Conservation (phyloP, 2,329 filamentous ascomycete species). For the Penicillium sp. region DNA sequence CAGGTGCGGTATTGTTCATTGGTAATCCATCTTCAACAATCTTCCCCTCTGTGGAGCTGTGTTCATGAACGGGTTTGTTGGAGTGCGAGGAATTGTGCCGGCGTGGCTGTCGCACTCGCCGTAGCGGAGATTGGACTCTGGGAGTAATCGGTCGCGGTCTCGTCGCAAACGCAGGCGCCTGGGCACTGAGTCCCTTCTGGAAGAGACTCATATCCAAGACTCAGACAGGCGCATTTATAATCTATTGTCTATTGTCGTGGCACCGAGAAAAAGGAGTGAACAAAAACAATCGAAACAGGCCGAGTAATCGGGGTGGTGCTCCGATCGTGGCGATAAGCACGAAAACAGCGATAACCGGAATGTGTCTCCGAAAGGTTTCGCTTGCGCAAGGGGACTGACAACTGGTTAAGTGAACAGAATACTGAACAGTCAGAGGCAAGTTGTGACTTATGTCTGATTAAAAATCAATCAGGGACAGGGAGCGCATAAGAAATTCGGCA, state of each 20-base stretch:
- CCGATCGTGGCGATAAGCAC: constrained; percentile 21
- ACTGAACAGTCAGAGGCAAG: neutral
- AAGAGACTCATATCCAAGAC: constrained; percentile 17
- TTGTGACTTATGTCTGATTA: constrained; percentile 8
- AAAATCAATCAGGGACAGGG: constrained; percentile 9
- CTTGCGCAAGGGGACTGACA: neutral
- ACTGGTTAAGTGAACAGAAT: neutral
- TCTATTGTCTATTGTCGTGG: neutral
- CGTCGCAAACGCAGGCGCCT: constrained; percentile 8
- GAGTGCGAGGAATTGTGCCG: constrained; percentile 17
- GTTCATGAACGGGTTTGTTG: constrained; percentile 10
- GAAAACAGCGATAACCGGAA: constrained; percentile 10
- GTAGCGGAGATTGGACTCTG: constrained; percentile 13
- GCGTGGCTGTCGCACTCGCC: constrained; percentile 18
- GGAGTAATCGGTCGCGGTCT: constrained; percentile 14
- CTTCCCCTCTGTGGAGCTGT: neutral
- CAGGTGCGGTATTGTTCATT: constrained; percentile 1
- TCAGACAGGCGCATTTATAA: constrained; percentile 4
- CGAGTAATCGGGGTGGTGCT: neutral
- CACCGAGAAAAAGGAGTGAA: neutral
- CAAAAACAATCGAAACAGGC: neutral
- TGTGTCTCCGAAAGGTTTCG: neutral
- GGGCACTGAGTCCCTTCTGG: constrained; percentile 13
- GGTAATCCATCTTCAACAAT: constrained; percentile 1
- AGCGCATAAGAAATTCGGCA: neutral